Evolutionary conservation across 1,284 basidiomycete species (phyloP), one percentile per base, ranked within the genome.

Genomic region (Kwoniella shivajii): DNA sequence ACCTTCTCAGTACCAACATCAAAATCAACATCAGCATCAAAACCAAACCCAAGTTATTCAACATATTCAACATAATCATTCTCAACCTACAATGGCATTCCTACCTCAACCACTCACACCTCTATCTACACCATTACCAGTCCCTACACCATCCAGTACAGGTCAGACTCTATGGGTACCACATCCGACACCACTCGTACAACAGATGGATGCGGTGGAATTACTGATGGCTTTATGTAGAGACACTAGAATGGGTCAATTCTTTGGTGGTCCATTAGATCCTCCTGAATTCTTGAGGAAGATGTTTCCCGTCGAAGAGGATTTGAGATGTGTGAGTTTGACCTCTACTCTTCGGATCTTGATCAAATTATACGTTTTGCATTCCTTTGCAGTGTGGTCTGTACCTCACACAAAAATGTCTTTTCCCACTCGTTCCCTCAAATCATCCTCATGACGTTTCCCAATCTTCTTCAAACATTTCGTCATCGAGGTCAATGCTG

Each of bases 171-270:
- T 29, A 34, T 53, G 42, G 42, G 20, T 53, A 2, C 6, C 31
- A 6, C 31, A 44, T n/a, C 51, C 51, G 10, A 43, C 51, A n/a
- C 42, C 38, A 20, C 11, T 41, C 2, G 42, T 56, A 20, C 29
- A 47, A 24, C 57, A 34, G 30, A 60, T 66, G 50, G 63, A 61
- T 36, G 56, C 65, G 1, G 60, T 73, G 13, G 71, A 75, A 20
- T 55, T 67, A 22, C 56, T 75, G 24, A 62, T 69, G 49, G 72
- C 73, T 3, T 51, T 73, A 24, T 70, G 68, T 53, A 57, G 71
- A 44, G 63, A 64, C 45, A 75, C 73, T 5, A 59, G 65, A 39
- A 73, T 75, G 73, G 69, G 71, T 10, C 55, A 59, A n/a, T 75
- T 67, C 56, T 75, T 68, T 50, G 59, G 60, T 38, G 64, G 66